Evolutionary conservation across 2,329 filamentous ascomycete genomes (phyloP).

Genomic region (Alternaria angustiovoidea): DNA sequence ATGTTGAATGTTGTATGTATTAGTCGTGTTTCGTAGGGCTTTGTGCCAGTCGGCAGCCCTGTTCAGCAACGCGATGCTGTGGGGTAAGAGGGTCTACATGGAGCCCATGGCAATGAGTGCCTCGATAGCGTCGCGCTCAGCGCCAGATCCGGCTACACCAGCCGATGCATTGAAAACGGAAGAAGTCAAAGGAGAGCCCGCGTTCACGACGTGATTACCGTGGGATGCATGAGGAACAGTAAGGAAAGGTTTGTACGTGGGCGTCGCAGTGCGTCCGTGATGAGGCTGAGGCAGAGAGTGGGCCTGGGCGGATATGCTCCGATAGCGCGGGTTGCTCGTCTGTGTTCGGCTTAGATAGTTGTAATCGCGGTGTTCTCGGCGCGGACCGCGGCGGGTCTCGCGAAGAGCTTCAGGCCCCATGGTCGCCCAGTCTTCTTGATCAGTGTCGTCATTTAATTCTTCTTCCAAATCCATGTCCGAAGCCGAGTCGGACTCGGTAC

Average conservation of each 20-base stretch:
- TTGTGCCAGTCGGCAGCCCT: neutral
- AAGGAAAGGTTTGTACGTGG: slow-evolving; percentile 36
- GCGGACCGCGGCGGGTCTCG: slow-evolving; percentile 56
- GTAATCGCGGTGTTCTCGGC: slow-evolving; percentile 48
- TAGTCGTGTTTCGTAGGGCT: neutral
- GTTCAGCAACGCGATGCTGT: neutral
- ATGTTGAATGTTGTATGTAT: slow-evolving; percentile 14
- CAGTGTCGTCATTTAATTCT: slow-evolving; percentile 82
- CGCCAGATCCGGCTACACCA: slow-evolving; percentile 46
- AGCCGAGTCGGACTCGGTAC: slow-evolving; percentile 74
- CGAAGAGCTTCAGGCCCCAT: slow-evolving; percentile 87
- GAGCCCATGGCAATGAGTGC: slow-evolving; percentile 83
- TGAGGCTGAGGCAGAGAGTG: slow-evolving; percentile 36
- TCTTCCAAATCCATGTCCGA: slow-evolving; percentile 75
- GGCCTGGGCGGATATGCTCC: slow-evolving; percentile 39
- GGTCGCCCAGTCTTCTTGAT: slow-evolving; percentile 94
- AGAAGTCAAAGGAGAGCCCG: slow-evolving; percentile 27
- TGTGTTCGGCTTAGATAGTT: slow-evolving; percentile 50
- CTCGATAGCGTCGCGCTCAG: slow-evolving; percentile 82
- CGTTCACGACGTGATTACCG: slow-evolving; percentile 38
- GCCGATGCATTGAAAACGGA: slow-evolving; percentile 37
- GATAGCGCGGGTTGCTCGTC: slow-evolving; percentile 38
- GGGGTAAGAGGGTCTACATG: slow-evolving; percentile 50
- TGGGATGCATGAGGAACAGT: slow-evolving; percentile 45
- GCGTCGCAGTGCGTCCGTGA: slow-evolving; percentile 26